These are phyloP conservation scores for Termitomyces sp. DNA, from an alignment of 1,284 basidiomycete genomes.

Conservation along the genomic window DNA sequence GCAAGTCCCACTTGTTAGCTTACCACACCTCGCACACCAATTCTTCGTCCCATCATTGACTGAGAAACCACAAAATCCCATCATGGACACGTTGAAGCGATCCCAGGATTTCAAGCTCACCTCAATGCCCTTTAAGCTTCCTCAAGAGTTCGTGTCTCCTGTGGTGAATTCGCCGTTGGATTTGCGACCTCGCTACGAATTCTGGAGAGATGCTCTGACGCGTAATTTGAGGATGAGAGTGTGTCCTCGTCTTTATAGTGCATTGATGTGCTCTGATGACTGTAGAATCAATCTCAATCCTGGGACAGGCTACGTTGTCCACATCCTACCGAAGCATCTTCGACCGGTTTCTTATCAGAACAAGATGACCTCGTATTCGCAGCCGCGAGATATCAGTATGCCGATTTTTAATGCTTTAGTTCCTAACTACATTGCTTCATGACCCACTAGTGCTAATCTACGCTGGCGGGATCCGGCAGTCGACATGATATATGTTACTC, in stretches of 20 bases:
- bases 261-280: constrained; percentile 5
- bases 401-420: constrained; percentile 5
- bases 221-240: constrained; percentile 23
- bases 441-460: constrained; percentile 39
- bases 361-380: constrained; percentile 47
- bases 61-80: constrained; percentile 73
- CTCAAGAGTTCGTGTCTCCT: constrained; percentile 24
- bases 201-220: constrained; percentile 27
- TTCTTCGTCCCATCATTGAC: constrained; percentile 58
- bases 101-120: constrained; percentile 5
- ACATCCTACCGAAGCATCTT: constrained; percentile 26
- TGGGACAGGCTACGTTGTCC: constrained; percentile 53
- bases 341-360: constrained; percentile 60
- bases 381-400: constrained; percentile 55
- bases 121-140: constrained; percentile 14
- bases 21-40: constrained; percentile 35
- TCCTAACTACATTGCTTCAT: neutral
- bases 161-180: constrained; percentile 1
- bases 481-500: constrained; percentile 38
- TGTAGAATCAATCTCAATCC: constrained; percentile 44
- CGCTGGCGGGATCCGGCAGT: constrained; percentile 33
- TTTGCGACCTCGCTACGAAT: constrained; percentile 7
- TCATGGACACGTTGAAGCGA: constrained; percentile 51
- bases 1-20: constrained; percentile 14
- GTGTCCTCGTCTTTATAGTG: constrained; percentile 7